Percentiles rank a stretch among this genome's conserved stretches.
Evolutionary conservation across 306 rosid species (phyloP).

Genomic region (Lathyrus sativus): DNA sequence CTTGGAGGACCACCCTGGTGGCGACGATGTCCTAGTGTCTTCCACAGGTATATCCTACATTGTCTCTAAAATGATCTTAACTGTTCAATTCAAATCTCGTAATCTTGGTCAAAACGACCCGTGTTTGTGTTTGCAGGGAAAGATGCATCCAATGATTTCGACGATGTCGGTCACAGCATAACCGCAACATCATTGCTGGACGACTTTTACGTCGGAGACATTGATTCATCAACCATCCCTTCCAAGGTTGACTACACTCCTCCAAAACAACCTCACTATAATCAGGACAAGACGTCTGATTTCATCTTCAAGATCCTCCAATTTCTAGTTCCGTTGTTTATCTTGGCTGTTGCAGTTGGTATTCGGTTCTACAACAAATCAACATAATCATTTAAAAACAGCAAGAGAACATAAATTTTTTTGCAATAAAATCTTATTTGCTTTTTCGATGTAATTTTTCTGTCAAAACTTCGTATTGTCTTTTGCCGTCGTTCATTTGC

Average conservation of each 20-base stretch:
- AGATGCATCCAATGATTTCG: constrained; percentile 86
- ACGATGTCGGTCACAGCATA: constrained; percentile 84
- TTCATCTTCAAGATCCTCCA: constrained; percentile 77
- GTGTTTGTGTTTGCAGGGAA: constrained; percentile 61
- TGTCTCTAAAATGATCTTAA: constrained; percentile 5
- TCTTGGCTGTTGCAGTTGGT: constrained; percentile 76
- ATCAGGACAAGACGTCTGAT: constrained; percentile 70
- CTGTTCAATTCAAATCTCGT: constrained; percentile 23
- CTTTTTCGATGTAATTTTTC: constrained; percentile 34
- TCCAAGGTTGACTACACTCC: constrained; percentile 60
- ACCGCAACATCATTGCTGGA: constrained; percentile 82
- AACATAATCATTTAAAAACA: constrained; percentile 36
- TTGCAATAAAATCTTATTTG: constrained; percentile 39
- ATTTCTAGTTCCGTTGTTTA: constrained; percentile 71
- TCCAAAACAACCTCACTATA: constrained; percentile 74
- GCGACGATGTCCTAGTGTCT: constrained; percentile 81
- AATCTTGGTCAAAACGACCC: constrained; percentile 17
- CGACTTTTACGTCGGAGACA: constrained; percentile 79
- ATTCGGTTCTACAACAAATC: constrained; percentile 72
- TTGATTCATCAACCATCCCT: constrained; percentile 66
- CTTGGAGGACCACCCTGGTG: constrained; percentile 98
- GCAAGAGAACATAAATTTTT: constrained; percentile 22
- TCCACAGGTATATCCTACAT: constrained; percentile 64
- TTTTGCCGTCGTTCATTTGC: constrained; percentile 32
- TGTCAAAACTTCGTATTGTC: constrained; percentile 17